Percentiles rank a stretch among this genome's conserved stretches.
phyloP scores from a whole-genome alignment of 371 early-diverging fungal genomes.

The Choanephora cucurbitarum region DNA sequence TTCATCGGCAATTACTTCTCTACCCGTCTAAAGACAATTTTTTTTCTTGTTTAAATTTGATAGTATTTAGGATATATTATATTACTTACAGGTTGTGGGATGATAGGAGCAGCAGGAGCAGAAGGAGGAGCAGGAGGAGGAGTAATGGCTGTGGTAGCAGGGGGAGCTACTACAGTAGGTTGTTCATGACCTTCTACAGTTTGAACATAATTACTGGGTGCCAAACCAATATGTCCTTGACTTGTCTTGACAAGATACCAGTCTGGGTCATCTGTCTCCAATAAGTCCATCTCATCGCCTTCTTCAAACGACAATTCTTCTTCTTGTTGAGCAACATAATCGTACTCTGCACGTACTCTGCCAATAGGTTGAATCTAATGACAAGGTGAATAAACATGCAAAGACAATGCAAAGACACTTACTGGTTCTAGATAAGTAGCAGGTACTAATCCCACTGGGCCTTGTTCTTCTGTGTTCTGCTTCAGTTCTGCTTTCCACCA shows the following conservation, averaged over 20 bases:
- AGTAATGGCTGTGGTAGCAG: not conserved
- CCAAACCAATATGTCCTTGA: conserved; percentile 66
- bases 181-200: conserved; percentile 5
- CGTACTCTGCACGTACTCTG: conserved; percentile 71
- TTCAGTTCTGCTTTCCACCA: conserved; percentile 80
- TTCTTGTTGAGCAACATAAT: conserved; percentile 75
- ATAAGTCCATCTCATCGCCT: conserved; percentile 72
- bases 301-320: conserved; percentile 80
- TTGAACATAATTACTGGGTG: conserved; percentile 74
- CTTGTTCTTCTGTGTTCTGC: conserved; percentile 44
- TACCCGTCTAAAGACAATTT: conserved; percentile 16
- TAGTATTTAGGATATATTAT: not conserved
- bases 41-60: not conserved
- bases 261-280: conserved; percentile 78
- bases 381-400: not conserved
- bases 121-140: conserved; percentile 13
- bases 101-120: conserved; percentile 20
- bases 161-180: conserved; percentile 7
- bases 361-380: conserved; percentile 45
- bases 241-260: conserved; percentile 72
- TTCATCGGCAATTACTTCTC: conserved; percentile 33
- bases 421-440: conserved; percentile 66
- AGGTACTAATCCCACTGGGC: conserved; percentile 74
- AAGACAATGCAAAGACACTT: conserved; percentile 40
- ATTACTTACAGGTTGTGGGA: conserved; percentile 30